phyloP scores from a whole-genome alignment of 805 yeast genomes.

The Candida wancherniae region DNA sequence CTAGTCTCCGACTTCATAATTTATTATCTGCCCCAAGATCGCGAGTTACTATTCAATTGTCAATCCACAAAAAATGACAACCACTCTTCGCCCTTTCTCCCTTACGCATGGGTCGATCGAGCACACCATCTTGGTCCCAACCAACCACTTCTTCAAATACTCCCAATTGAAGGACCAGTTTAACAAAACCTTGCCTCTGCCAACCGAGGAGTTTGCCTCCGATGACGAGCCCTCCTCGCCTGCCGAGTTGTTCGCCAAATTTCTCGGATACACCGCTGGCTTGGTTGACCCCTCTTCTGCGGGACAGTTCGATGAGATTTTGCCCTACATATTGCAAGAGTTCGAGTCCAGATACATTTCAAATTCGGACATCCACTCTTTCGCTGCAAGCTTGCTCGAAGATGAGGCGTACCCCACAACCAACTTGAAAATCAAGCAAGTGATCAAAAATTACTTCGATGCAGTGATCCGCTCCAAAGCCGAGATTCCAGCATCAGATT shows the following conservation, averaged over 20 bases:
- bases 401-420: slow-evolving; percentile 62
- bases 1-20: no score
- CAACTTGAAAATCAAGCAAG: slow-evolving; percentile 59
- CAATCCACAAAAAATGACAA: slow-evolving; percentile 17
- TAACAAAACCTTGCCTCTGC: slow-evolving; percentile 66
- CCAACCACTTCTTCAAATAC: slow-evolving; percentile 70
- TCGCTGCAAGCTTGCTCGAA: slow-evolving; percentile 65
- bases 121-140: slow-evolving; percentile 83
- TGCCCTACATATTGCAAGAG: slow-evolving; percentile 67
- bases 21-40: no score
- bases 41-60: no score
- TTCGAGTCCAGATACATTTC: slow-evolving; percentile 74
- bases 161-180: slow-evolving; percentile 88
- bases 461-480: slow-evolving; percentile 29
- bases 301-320: slow-evolving; percentile 64
- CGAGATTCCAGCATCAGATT: slow-evolving; percentile 20
- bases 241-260: slow-evolving; percentile 78
- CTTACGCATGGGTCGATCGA: slow-evolving; percentile 84
- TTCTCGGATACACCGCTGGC: slow-evolving; percentile 67
- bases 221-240: slow-evolving; percentile 87
- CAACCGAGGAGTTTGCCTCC: slow-evolving; percentile 78
- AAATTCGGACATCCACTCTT: slow-evolving; percentile 73
- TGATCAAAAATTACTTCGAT: slow-evolving; percentile 73
- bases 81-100: slow-evolving; percentile 64
- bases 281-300: slow-evolving; percentile 43